phyloP scores from a whole-genome alignment of 495 filamentous ascomycete genomes.

The Xylaria nigripes region DNA sequence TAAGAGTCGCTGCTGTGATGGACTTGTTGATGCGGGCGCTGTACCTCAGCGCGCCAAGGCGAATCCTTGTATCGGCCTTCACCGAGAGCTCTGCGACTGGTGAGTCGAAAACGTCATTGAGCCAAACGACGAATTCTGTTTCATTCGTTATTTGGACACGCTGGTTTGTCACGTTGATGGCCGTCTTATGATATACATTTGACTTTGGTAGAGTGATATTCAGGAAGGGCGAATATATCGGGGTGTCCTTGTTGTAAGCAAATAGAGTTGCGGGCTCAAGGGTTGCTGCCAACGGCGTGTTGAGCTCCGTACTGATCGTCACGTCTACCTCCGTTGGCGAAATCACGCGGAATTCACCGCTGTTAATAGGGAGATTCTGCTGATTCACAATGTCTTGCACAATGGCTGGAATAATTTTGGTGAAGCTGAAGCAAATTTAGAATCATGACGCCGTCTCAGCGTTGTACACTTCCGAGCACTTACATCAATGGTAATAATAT shows the following conservation, averaged over 20 bases:
- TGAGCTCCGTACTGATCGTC: constrained; percentile 29
- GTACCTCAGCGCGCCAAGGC: constrained; percentile 32
- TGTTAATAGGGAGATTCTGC: constrained; percentile 32
- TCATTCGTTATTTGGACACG: constrained; percentile 32
- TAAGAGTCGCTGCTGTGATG: constrained; percentile 31
- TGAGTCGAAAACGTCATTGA: constrained; percentile 33
- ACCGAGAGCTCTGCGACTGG: constrained; percentile 29
- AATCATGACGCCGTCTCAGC: neutral
- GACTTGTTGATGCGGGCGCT: constrained; percentile 33
- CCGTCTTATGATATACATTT: constrained; percentile 30
- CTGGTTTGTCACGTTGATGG: constrained; percentile 27
- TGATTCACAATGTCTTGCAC: constrained; percentile 34
- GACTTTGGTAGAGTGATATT: constrained; percentile 27
- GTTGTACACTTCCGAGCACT: constrained; percentile 7
- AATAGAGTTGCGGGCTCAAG: constrained; percentile 30
- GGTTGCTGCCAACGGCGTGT: constrained; percentile 29
- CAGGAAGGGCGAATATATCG: constrained; percentile 27
- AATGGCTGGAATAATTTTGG: constrained; percentile 35
- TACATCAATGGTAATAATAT: constrained; percentile 39
- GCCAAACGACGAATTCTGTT: constrained; percentile 31
- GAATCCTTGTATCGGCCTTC: constrained; percentile 27
- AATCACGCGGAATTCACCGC: constrained; percentile 29
- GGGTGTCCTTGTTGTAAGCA: constrained; percentile 32
- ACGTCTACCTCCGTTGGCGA: constrained; percentile 30
- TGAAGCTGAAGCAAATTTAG: constrained; percentile 14